phyloP scores from a whole-genome alignment of 176 grass and related monocot species.

The Carex myosuroides region DNA sequence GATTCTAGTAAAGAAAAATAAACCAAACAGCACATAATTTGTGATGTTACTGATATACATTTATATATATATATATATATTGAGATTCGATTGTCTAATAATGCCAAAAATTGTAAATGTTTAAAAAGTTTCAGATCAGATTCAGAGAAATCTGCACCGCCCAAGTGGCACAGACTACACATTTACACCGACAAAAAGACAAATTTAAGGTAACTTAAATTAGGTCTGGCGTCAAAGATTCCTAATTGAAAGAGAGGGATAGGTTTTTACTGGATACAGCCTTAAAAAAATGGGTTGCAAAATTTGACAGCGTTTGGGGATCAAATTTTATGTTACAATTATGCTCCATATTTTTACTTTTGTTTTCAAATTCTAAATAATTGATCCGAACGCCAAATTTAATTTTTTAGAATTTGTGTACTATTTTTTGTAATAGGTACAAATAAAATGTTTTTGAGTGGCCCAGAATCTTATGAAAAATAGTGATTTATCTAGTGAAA shows the following conservation, averaged over 20 bases:
- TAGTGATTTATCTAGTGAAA: too few species aligned
- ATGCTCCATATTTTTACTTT: too few species aligned
- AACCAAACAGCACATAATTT: background rate
- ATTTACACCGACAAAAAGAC: background rate
- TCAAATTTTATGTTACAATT: too few species aligned
- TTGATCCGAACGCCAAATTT: too few species aligned
- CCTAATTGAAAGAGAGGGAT: background rate
- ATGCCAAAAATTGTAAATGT: background rate
- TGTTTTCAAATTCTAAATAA: too few species aligned
- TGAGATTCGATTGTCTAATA: background rate
- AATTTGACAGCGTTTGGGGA: background rate
- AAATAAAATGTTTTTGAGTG: too few species aligned
- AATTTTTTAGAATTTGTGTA: too few species aligned
- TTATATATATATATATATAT: background rate
- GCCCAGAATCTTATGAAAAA: too few species aligned
- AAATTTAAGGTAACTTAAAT: background rate
- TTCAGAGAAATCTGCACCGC: constrained; percentile 12
- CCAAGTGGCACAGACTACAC: background rate
- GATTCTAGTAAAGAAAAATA: background rate
- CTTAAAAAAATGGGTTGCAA: background rate
- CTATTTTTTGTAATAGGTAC: too few species aligned
- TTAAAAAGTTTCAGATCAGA: background rate
- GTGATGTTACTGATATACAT: too few species aligned
- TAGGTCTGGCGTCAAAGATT: background rate
- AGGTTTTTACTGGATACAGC: background rate